These are phyloP conservation scores for Talaromyces verruculosus DNA, from an alignment of 2,329 filamentous ascomycete species.

Conservation along the genomic window DNA sequence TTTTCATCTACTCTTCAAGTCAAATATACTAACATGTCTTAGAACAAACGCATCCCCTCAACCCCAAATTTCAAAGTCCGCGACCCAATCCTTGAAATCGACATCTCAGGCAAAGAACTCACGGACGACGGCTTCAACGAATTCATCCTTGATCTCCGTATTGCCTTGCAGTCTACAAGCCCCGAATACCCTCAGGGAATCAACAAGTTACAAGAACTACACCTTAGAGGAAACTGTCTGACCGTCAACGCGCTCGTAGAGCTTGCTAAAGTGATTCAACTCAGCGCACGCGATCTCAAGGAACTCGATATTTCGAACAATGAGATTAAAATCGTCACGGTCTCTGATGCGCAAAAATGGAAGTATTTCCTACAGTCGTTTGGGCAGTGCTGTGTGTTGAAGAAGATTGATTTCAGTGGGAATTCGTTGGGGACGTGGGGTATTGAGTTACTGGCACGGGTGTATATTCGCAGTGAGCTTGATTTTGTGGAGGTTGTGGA, in stretches of 20 bases:
- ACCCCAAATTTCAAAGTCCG: constrained; percentile 27
- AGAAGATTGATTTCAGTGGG: constrained; percentile 47
- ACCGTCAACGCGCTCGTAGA: constrained; percentile 43
- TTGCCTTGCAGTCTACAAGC: constrained; percentile 39
- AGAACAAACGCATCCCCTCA: constrained; percentile 40
- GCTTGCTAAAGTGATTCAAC: constrained; percentile 43
- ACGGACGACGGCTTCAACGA: constrained; percentile 47
- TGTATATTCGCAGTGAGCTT: constrained; percentile 42
- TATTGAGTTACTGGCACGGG: constrained; percentile 47
- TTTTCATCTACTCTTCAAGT: not conserved
- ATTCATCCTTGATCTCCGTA: constrained; percentile 45
- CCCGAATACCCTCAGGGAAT: constrained; percentile 31
- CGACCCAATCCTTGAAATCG: constrained; percentile 46
- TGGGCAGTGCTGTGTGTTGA: constrained; percentile 43
- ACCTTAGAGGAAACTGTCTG: constrained; percentile 47
- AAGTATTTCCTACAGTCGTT: constrained; percentile 47
- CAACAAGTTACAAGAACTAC: constrained; percentile 48
- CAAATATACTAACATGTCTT: not conserved
- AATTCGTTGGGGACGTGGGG: constrained; percentile 46
- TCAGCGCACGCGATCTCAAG: constrained; percentile 47
- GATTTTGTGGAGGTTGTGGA: constrained; percentile 35
- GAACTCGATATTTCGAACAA: constrained; percentile 52
- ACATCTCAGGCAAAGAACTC: constrained; percentile 47
- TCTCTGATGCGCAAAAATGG: constrained; percentile 44
- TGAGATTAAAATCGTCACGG: constrained; percentile 38